Evolutionary conservation across 805 yeast genomes (phyloP).

Genomic region (Cyberlindnera euphorbiae): DNA sequence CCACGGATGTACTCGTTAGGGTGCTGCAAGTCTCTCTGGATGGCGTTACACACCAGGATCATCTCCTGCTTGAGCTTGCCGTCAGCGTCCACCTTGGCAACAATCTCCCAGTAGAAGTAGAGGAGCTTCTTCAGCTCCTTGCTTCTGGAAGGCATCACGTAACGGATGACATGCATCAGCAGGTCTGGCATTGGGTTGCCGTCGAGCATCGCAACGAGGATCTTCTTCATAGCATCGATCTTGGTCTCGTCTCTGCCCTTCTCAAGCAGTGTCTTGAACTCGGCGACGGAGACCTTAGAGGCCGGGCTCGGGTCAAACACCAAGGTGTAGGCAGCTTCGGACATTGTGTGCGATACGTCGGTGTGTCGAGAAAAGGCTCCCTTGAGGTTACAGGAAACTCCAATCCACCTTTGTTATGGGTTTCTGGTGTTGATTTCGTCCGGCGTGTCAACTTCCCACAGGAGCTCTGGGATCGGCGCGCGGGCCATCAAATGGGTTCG

Average conservation of each 20-base stretch:
- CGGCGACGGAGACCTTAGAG: slow-evolving; percentile 55
- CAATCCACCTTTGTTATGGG: no score
- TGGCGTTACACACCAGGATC: slow-evolving; percentile 97
- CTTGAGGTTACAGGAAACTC: neutral
- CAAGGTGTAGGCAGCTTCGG: slow-evolving; percentile 62
- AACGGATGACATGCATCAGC: slow-evolving; percentile 94
- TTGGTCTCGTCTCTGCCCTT: slow-evolving; percentile 86
- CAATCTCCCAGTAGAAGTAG: slow-evolving; percentile 96
- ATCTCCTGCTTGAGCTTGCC: slow-evolving; percentile 97
- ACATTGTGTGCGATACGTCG: slow-evolving; percentile 20
- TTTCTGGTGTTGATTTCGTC: no score
- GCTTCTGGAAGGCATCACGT: slow-evolving; percentile 92
- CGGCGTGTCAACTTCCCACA: no score
- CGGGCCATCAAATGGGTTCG: no score
- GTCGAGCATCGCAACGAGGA: slow-evolving; percentile 80
- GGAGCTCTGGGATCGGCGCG: no score
- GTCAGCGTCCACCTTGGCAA: slow-evolving; percentile 81
- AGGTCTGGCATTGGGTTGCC: slow-evolving; percentile 91
- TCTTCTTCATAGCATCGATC: slow-evolving; percentile 83
- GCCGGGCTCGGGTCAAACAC: slow-evolving; percentile 73
- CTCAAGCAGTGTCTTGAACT: slow-evolving; percentile 74
- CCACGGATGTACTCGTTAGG: slow-evolving; percentile 98
- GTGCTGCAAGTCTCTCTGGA: slow-evolving; percentile 95
- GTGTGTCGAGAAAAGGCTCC: neutral
- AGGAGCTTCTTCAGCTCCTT: slow-evolving; percentile 89